A percentile compares a stretch with the other conserved stretches of the same genome.
Conservation (phyloP, 495 filamentous ascomycete species). For the Aspergillus leporis region DNA sequence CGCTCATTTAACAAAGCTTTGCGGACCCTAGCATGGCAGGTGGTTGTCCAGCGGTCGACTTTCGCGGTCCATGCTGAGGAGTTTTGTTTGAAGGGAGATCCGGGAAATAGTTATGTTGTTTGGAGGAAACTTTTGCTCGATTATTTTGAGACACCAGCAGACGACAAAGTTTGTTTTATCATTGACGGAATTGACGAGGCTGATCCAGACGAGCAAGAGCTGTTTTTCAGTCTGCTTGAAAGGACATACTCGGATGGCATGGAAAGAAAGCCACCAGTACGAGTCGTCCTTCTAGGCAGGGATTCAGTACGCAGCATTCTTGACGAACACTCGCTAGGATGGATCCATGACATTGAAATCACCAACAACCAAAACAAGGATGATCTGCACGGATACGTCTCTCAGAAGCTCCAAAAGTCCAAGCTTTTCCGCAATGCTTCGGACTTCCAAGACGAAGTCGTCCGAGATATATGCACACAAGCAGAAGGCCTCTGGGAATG, state of each 20-base stretch:
- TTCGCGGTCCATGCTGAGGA: constrained; percentile 7
- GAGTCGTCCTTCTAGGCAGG: constrained; percentile 21
- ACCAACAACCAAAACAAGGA: constrained; percentile 14
- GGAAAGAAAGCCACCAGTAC: background rate
- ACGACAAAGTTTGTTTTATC: too few relatives aligned
- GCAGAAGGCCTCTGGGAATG: constrained; percentile 26
- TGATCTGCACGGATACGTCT: constrained; percentile 13
- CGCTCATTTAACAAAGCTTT: constrained; percentile 30
- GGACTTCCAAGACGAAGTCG: constrained; percentile 11
- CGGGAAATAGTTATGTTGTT: background rate
- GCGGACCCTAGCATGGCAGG: constrained; percentile 29
- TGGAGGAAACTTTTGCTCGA: constrained; percentile 5
- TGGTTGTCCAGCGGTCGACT: constrained; percentile 13
- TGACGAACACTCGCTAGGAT: constrained; percentile 13
- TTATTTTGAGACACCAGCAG: too few relatives aligned
- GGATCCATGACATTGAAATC: constrained; percentile 13
- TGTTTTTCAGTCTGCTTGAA: too few relatives aligned
- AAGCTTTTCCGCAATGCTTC: constrained; percentile 9
- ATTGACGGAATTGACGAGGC: too few relatives aligned
- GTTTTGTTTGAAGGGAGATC: constrained; percentile 6
- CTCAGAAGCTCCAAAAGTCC: constrained; percentile 10
- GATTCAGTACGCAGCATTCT: constrained; percentile 12
- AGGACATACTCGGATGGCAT: background rate
- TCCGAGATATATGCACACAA: constrained; percentile 6
- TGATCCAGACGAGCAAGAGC: too few relatives aligned